Percentiles rank a stretch among this genome's conserved stretches.
Conservation (phyloP, 75 land plant species). For the Selaginella tamariscina region DNA sequence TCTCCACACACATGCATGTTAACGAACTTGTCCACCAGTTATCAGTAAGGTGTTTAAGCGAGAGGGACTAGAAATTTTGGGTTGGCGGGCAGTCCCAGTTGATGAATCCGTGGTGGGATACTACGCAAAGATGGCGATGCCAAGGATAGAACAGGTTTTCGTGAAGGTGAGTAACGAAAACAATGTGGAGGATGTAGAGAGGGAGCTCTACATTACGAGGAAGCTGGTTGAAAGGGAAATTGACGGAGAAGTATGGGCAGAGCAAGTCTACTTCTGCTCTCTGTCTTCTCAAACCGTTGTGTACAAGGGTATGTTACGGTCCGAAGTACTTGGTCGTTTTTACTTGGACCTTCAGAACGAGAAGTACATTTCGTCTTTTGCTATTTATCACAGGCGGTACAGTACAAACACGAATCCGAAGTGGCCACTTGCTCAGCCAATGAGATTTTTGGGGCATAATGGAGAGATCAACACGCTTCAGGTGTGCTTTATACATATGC, state of each 20-base stretch:
- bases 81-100: conserved; percentile 90
- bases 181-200: conserved; percentile 70
- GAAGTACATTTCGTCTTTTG: conserved; percentile 62
- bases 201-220: conserved; percentile 82
- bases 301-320: conserved; percentile 96
- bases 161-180: conserved; percentile 69
- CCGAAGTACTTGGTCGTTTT: conserved; percentile 69
- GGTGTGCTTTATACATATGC: conserved; percentile 30
- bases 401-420: conserved; percentile 97
- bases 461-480: conserved; percentile 99
- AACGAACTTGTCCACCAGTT: conserved; percentile 33
- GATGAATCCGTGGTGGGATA: conserved; percentile 67
- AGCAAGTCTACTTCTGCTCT: conserved; percentile 83
- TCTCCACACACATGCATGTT: not conserved
- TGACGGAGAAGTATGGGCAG: conserved; percentile 55
- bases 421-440: conserved; percentile 99
- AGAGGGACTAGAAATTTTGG: conserved; percentile 89
- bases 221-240: conserved; percentile 69
- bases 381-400: conserved; percentile 89
- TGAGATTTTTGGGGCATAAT: conserved; percentile 96
- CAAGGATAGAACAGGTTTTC: conserved; percentile 80
- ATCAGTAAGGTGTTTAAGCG: conserved; percentile 44
- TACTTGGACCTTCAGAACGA: conserved; percentile 73
- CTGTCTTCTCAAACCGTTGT: conserved; percentile 86
- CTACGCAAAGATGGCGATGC: conserved; percentile 81